phyloP scores from a whole-genome alignment of 169 alveolate genomes.

The Plasmodium ovale region DNA sequence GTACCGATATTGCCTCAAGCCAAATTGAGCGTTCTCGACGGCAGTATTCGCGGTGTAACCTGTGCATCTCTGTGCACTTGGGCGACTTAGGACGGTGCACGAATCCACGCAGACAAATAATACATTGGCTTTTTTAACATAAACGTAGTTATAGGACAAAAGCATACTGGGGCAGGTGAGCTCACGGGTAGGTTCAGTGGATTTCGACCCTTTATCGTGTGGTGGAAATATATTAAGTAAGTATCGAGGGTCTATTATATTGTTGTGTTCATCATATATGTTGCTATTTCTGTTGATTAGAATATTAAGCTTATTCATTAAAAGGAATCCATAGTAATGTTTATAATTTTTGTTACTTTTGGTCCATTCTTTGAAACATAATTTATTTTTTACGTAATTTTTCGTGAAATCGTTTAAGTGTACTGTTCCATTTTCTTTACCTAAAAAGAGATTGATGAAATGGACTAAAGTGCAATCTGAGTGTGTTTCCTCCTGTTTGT shows the following conservation, averaged over 20 bases:
- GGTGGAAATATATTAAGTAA: conserved; percentile 8
- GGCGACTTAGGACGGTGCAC: neutral
- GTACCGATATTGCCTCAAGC: no score
- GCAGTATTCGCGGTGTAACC: no score
- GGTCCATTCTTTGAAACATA: neutral
- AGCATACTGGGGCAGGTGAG: conserved; percentile 6
- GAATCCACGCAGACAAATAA: conserved; percentile 11
- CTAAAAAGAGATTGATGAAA: neutral
- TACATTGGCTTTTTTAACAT: neutral
- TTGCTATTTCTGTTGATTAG: neutral
- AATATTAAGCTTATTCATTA: conserved; percentile 17
- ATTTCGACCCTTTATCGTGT: neutral
- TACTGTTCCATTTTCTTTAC: neutral
- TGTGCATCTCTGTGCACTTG: no score
- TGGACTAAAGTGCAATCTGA: neutral
- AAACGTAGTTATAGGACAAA: conserved; percentile 5
- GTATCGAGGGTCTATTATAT: neutral
- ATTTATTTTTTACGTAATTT: conserved; percentile 22
- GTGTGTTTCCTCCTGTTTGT: conserved; percentile 1
- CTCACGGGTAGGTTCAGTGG: neutral
- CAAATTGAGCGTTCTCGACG: no score
- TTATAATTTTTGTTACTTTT: neutral
- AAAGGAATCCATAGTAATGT: conserved; percentile 1
- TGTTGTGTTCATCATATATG: conserved; percentile 17
- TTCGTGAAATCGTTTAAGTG: conserved; percentile 16